Evolutionary conservation across 345 rosid species (phyloP).

Genomic region (Populus ilicifolia): DNA sequence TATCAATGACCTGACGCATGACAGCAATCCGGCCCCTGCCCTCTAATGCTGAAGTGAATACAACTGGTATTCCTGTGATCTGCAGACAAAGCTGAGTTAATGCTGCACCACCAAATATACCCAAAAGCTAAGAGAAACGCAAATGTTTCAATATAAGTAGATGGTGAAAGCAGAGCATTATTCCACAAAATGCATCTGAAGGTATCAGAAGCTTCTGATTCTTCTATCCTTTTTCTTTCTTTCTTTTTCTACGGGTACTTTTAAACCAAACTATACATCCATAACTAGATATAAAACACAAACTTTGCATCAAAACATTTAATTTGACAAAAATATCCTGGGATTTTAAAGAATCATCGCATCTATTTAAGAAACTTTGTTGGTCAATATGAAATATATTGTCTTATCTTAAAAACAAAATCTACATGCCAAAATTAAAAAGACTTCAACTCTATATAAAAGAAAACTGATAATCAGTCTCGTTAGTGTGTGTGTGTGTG

Average conservation of each 20-base stretch:
- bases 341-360: too few species aligned
- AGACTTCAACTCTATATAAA: not conserved
- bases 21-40: constrained; percentile 76
- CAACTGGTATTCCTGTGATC: constrained; percentile 80
- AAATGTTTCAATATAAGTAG: not conserved
- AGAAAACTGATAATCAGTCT: not conserved
- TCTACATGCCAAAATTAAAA: too few species aligned
- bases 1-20: constrained; percentile 63
- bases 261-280: not conserved
- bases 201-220: not conserved
- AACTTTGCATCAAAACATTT: too few species aligned
- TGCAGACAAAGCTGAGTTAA: constrained; percentile 28
- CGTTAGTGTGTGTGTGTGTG: not conserved
- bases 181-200: not conserved
- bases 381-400: too few species aligned
- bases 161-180: not conserved
- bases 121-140: not conserved
- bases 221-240: too few species aligned
- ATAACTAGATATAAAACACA: too few species aligned
- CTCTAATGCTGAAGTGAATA: constrained; percentile 84
- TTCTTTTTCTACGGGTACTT: not conserved
- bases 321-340: too few species aligned
- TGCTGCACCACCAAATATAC: not conserved
- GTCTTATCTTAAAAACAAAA: too few species aligned
- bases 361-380: too few species aligned